These are phyloP conservation scores for Thelephora aurantiotincta DNA, from an alignment of 768 basidiomycete genomes.

Conservation along the genomic window DNA sequence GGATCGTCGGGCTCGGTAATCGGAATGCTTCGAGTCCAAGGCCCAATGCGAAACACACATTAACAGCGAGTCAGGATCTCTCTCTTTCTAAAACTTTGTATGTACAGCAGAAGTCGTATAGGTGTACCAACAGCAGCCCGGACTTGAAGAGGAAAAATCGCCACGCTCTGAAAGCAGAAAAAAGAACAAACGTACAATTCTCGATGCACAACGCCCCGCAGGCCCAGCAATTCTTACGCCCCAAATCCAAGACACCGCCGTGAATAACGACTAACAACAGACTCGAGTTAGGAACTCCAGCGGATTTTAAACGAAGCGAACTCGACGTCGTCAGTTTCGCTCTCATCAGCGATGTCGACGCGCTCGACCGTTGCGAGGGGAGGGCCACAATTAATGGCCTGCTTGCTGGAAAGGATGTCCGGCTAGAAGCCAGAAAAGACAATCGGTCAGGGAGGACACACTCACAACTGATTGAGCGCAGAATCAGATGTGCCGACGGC, in stretches of 20 bases:
- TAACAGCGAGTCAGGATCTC: not conserved
- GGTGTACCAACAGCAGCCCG: no score
- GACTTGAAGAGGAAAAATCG: no score
- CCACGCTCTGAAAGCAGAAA: no score
- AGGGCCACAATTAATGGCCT: constrained; percentile 8
- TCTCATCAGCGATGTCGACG: constrained; percentile 10
- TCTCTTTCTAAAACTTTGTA: not conserved
- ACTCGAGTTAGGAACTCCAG: no score
- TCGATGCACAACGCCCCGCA: not conserved
- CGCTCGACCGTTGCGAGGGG: constrained; percentile 5
- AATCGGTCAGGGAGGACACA: not conserved
- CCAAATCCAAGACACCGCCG: not conserved
- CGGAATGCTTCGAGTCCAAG: constrained; percentile 45
- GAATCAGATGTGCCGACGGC: constrained; percentile 7
- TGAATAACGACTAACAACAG: not conserved
- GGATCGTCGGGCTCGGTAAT: constrained; percentile 7
- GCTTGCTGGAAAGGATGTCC: constrained; percentile 4
- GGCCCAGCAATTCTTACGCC: not conserved
- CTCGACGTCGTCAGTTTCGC: constrained; percentile 3
- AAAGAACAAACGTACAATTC: not conserved
- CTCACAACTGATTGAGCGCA: constrained; percentile 10
- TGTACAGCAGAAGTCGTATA: no score
- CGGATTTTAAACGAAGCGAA: constrained; percentile 6
- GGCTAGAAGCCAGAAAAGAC: not conserved
- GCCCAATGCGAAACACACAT: constrained; percentile 42